Percentiles rank a stretch among this genome's conserved stretches.
phyloP scores from a whole-genome alignment of 75 land plant genomes.

The Pinus tabuliformis region DNA sequence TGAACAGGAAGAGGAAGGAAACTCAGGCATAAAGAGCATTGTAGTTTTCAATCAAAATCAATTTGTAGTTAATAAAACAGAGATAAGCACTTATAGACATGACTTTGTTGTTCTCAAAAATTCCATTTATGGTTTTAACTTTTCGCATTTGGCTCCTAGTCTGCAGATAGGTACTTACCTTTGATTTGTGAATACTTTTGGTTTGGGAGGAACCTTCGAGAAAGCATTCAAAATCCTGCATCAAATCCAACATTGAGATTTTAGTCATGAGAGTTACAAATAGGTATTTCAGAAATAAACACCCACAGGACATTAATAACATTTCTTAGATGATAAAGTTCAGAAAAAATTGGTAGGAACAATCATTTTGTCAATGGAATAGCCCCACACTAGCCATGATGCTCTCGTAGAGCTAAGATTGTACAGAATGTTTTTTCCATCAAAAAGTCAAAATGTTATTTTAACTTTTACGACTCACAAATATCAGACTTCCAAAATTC shows the following conservation, averaged over 20 bases:
- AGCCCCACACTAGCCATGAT: too few species aligned
- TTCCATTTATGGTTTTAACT: background rate
- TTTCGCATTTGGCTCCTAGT: background rate
- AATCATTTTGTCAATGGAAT: too few species aligned
- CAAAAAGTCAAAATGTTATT: too few species aligned
- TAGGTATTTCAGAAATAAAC: background rate
- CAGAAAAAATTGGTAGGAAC: background rate
- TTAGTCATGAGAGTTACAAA: background rate
- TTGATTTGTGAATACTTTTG: conserved; percentile 20
- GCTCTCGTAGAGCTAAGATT: too few species aligned
- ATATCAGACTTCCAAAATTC: too few species aligned
- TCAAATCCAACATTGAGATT: background rate
- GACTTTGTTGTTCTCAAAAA: background rate
- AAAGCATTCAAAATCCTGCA: conserved; percentile 43
- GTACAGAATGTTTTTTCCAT: too few species aligned
- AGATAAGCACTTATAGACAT: background rate
- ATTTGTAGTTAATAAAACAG: background rate
- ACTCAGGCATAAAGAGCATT: background rate
- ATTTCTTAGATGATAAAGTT: background rate
- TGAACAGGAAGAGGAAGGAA: background rate
- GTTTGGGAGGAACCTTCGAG: conserved; percentile 41
- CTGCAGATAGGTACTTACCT: conserved; percentile 10
- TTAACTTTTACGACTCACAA: too few species aligned
- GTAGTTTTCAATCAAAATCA: background rate
- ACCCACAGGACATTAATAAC: background rate